Evolutionary conservation across 108 stramenopile genomes (phyloP).

Genomic region (Aurantiochytrium sp.): DNA sequence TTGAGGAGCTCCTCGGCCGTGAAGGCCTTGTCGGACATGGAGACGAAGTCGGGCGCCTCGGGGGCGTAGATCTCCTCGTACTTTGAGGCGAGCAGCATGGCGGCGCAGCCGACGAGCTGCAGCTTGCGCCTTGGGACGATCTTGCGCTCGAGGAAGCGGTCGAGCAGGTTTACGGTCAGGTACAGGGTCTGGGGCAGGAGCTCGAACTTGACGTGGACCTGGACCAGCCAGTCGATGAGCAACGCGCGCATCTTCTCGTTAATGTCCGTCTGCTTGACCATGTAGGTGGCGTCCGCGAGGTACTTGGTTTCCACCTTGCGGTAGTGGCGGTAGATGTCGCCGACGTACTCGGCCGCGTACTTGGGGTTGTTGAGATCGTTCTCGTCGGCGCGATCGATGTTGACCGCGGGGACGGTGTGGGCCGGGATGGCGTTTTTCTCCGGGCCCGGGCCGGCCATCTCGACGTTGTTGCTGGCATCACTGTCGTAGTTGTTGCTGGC

Average conservation of each 20-base stretch:
- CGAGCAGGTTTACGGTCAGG: slow-evolving; percentile 93
- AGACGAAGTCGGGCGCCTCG: slow-evolving; percentile 89
- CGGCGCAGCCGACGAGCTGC: slow-evolving; percentile 96
- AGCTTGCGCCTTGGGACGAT: slow-evolving; percentile 74
- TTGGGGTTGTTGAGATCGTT: slow-evolving; percentile 87
- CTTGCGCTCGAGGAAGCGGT: slow-evolving; percentile 76
- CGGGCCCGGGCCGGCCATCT: not conserved
- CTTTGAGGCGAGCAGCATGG: slow-evolving; percentile 91
- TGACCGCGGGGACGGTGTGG: not conserved
- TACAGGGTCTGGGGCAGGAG: slow-evolving; percentile 93
- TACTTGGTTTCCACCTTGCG: slow-evolving; percentile 68
- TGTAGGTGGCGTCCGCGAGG: slow-evolving; percentile 57
- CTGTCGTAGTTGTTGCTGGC: not conserved
- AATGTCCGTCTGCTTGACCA: slow-evolving; percentile 75
- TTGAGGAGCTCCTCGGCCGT: slow-evolving; percentile 81
- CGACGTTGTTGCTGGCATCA: not conserved
- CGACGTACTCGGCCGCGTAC: slow-evolving; percentile 84
- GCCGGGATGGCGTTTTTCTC: not conserved
- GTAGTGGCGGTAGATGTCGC: slow-evolving; percentile 88
- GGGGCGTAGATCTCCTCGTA: slow-evolving; percentile 99
- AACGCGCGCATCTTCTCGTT: slow-evolving; percentile 92
- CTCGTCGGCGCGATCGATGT: slow-evolving; percentile 56
- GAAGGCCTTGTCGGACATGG: slow-evolving; percentile 92
- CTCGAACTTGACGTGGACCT: slow-evolving; percentile 96
- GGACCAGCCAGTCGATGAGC: slow-evolving; percentile 96